A percentile compares a stretch with the other conserved stretches of the same genome.
Evolutionary conservation across 2,329 filamentous ascomycete genomes (phyloP).

Genomic region (Alternaria arbusti): DNA sequence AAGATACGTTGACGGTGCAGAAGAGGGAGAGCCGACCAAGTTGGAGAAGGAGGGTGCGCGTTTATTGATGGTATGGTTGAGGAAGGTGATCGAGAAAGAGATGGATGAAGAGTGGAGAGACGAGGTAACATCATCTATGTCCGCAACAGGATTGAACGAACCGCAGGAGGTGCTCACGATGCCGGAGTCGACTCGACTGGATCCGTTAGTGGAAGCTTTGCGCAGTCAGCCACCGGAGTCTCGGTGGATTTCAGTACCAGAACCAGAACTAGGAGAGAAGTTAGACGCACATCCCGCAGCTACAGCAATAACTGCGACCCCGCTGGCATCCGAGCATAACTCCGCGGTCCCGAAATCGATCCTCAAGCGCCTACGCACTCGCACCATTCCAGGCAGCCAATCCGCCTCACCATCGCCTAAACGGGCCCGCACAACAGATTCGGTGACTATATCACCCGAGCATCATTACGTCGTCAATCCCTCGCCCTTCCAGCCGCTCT

Average conservation of each 20-base stretch:
- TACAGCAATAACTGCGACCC: background rate
- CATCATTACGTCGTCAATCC: constrained; percentile 11
- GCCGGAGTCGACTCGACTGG: background rate
- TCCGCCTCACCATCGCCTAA: background rate
- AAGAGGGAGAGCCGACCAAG: constrained; percentile 9
- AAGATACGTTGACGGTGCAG: constrained; percentile 4
- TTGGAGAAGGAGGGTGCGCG: constrained; percentile 9
- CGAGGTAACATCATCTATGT: background rate
- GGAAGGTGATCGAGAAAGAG: constrained; percentile 1
- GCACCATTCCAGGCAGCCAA: background rate
- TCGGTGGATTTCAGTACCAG: background rate
- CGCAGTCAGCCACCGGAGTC: background rate
- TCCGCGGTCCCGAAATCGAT: constrained; percentile 2
- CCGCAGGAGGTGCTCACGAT: background rate
- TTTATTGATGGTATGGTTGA: constrained; percentile 4
- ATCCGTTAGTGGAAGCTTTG: background rate
- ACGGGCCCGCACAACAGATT: constrained; percentile 13
- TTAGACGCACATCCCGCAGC: background rate
- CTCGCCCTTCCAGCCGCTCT: constrained; percentile 4
- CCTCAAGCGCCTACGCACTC: constrained; percentile 11
- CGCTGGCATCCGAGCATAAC: background rate
- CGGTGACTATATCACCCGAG: constrained; percentile 13
- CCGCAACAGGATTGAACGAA: background rate
- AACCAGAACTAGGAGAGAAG: background rate
- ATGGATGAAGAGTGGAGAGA: background rate